Evolutionary conservation across 2,329 filamentous ascomycete genomes (phyloP).

Genomic region (Orbilia brochopaga): DNA sequence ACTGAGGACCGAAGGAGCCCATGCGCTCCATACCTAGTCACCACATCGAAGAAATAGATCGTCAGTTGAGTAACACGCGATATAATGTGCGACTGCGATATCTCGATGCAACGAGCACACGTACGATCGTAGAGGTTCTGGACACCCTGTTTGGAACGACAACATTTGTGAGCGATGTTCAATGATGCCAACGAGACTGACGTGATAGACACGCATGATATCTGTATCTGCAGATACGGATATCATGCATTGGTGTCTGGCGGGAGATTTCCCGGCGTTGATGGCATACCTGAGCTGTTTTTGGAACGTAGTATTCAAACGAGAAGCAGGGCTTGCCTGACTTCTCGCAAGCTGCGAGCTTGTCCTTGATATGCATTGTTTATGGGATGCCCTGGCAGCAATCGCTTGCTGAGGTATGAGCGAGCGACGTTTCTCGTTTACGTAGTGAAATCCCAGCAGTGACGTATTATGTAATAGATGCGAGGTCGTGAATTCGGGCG

Average conservation of each 20-base stretch:
- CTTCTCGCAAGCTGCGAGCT: conserved; percentile 80
- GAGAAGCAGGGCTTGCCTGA: conserved; percentile 87
- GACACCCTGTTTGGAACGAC: conserved; percentile 67
- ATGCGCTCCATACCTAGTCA: conserved; percentile 82
- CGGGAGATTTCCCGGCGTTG: neutral
- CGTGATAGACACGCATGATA: conserved; percentile 2
- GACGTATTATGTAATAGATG: too few relatives aligned
- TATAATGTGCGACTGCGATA: neutral
- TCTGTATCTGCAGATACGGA: too few relatives aligned
- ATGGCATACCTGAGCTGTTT: conserved; percentile 74
- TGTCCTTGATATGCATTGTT: conserved; percentile 90
- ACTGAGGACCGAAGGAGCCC: conserved; percentile 90
- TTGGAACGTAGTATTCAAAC: conserved; percentile 99
- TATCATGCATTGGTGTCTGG: neutral
- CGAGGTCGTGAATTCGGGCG: neutral
- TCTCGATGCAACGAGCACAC: conserved; percentile 31
- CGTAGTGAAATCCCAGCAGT: too few relatives aligned
- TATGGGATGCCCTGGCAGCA: conserved; percentile 18
- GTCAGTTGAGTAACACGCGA: conserved; percentile 8
- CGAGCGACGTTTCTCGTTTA: too few relatives aligned
- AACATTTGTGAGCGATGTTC: conserved; percentile 47
- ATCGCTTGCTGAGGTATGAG: neutral
- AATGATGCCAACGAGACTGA: conserved; percentile 11
- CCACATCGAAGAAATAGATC: conserved; percentile 9
- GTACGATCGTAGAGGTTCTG: conserved; percentile 95